Conservation (phyloP, 1,284 basidiomycete genomes). For the Coriolopsis trogii region DNA sequence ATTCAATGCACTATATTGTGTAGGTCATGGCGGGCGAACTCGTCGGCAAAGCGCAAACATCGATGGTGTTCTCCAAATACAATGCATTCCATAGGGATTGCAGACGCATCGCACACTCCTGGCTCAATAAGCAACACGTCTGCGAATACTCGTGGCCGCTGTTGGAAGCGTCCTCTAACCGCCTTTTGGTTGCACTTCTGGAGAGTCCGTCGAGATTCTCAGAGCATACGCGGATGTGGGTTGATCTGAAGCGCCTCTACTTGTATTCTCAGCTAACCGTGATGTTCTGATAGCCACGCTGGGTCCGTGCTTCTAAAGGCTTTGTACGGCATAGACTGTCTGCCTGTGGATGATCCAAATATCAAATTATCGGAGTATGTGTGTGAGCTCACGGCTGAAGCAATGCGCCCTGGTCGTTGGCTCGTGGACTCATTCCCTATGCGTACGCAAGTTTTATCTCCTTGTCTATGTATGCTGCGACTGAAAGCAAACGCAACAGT, state of each 20-base stretch:
- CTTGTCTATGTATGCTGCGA: not conserved
- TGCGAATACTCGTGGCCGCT: not conserved
- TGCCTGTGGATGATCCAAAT: not conserved
- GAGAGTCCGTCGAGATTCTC: not conserved
- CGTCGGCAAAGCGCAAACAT: not conserved
- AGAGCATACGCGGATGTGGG: not conserved
- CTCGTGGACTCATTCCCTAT: constrained; percentile 14
- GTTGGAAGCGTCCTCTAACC: not conserved
- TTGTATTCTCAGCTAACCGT: not conserved
- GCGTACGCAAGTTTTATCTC: not conserved
- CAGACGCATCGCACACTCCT: not conserved
- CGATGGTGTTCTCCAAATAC: not conserved
- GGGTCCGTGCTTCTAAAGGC: not conserved
- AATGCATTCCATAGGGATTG: not conserved
- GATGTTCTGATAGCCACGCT: not conserved
- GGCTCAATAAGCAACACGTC: not conserved
- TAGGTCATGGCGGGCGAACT: not conserved
- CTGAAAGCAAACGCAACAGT: not conserved
- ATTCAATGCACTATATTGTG: not conserved
- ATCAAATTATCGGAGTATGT: constrained; percentile 5
- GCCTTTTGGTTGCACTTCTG: not conserved
- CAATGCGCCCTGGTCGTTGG: constrained; percentile 14
- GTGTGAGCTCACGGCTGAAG: constrained; percentile 4
- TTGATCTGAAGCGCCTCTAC: not conserved
- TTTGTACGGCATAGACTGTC: not conserved